Conservation (phyloP, 108 stramenopile genomes). For the Skeletonema costatum region DNA sequence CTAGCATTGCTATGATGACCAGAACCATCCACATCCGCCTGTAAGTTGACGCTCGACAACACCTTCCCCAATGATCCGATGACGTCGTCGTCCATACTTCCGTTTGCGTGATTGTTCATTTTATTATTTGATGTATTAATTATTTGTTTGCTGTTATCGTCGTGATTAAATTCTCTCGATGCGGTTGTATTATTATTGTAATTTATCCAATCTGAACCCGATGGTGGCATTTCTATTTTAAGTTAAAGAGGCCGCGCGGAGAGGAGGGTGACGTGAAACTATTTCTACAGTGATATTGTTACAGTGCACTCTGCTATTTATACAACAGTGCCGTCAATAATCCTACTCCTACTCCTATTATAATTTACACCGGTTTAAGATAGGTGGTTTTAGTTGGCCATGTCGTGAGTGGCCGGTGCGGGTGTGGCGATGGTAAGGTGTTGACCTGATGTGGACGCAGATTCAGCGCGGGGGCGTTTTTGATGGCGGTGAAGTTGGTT, state of each 20-base stretch:
- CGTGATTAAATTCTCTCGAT: neutral
- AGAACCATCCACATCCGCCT: conserved; percentile 2
- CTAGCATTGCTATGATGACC: neutral
- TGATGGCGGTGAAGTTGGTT: too few species aligned
- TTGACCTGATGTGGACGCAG: too few species aligned
- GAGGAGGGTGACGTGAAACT: neutral
- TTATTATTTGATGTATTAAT: neutral
- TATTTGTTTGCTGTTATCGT: neutral
- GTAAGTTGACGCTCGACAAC: conserved; percentile 24
- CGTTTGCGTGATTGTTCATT: neutral
- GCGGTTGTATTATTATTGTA: neutral
- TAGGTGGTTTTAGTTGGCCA: neutral
- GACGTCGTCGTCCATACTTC: conserved; percentile 20
- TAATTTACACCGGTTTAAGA: neutral
- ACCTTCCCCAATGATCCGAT: conserved; percentile 32
- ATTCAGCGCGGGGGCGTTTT: too few species aligned
- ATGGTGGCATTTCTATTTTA: conserved; percentile 4
- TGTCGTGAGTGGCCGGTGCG: neutral
- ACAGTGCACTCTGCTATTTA: neutral
- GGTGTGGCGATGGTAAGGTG: too few species aligned
- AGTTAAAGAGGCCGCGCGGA: neutral
- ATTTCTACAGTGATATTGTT: neutral
- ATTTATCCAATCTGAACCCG: neutral
- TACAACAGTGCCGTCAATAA: neutral
- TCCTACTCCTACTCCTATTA: neutral